A percentile compares a stretch with the other conserved stretches of the same genome.
Evolutionary conservation across 805 yeast species (phyloP).

Genomic region (Wickerhamiella shivajii): DNA sequence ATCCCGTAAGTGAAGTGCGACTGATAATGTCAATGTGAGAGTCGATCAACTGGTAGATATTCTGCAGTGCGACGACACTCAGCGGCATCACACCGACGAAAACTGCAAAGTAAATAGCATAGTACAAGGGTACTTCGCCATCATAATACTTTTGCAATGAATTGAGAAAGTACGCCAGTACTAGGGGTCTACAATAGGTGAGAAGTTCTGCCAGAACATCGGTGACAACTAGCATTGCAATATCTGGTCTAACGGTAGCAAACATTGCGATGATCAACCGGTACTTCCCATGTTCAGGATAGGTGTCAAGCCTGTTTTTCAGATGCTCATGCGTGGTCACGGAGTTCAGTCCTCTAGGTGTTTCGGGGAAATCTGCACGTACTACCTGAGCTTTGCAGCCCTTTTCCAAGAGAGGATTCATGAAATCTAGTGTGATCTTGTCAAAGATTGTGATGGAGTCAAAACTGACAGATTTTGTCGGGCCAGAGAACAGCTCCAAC

Average conservation of each 20-base stretch:
- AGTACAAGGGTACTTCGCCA: conserved; percentile 13
- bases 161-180: conserved; percentile 14
- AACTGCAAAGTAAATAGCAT: conserved; percentile 14
- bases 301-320: conserved; percentile 5
- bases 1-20: conserved; percentile 35
- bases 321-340: conserved; percentile 11
- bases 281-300: conserved; percentile 4
- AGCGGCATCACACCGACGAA: conserved; percentile 16
- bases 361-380: conserved; percentile 16
- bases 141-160: conserved; percentile 11
- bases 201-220: conserved; percentile 9
- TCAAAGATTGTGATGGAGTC: conserved; percentile 15
- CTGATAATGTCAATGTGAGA: conserved; percentile 12
- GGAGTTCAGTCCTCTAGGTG: conserved; percentile 15
- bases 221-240: conserved; percentile 9
- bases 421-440: conserved; percentile 14
- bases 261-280: conserved; percentile 14
- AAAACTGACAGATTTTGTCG: conserved; percentile 5
- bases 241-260: conserved; percentile 1
- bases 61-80: conserved; percentile 11
- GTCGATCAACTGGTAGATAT: conserved; percentile 10
- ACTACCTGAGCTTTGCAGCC: conserved; percentile 10
- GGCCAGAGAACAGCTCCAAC: conserved; percentile 8
- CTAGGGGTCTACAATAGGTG: conserved; percentile 13
- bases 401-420: conserved; percentile 10